A percentile compares a stretch with the other conserved stretches of the same genome.
phyloP scores from a whole-genome alignment of 176 grass and related monocot genomes.

The Sorghum bicolor region DNA sequence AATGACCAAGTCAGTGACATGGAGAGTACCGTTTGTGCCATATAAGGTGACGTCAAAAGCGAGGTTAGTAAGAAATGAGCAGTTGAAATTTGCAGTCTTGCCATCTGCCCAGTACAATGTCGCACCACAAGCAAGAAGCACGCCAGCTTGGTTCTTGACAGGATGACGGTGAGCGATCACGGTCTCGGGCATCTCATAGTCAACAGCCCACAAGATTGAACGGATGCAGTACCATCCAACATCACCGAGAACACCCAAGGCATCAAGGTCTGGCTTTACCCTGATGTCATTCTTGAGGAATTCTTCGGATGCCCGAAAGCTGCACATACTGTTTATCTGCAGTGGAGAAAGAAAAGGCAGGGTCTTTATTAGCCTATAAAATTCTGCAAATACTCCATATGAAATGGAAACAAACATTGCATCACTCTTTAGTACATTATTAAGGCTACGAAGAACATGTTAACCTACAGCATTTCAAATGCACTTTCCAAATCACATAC shows the following conservation, averaged over 20 bases:
- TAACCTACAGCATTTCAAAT: neutral
- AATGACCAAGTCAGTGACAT: slow-evolving; percentile 61
- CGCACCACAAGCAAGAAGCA: slow-evolving; percentile 57
- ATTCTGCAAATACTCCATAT: neutral
- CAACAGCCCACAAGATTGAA: slow-evolving; percentile 61
- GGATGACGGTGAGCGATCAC: slow-evolving; percentile 26
- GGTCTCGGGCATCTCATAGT: slow-evolving; percentile 57
- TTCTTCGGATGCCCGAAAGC: slow-evolving; percentile 41
- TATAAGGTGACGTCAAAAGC: slow-evolving; percentile 55
- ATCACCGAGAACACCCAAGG: slow-evolving; percentile 67
- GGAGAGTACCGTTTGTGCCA: slow-evolving; percentile 62
- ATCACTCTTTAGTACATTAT: slow-evolving; percentile 8
- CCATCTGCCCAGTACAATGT: slow-evolving; percentile 55
- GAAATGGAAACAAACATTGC: neutral
- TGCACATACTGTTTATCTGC: slow-evolving; percentile 60
- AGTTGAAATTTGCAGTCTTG: slow-evolving; percentile 50
- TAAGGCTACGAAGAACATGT: neutral
- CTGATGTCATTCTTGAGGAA: slow-evolving; percentile 84
- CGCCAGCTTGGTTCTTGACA: slow-evolving; percentile 53
- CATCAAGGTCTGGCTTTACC: slow-evolving; percentile 82
- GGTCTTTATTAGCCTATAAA: neutral
- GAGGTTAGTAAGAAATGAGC: slow-evolving; percentile 61
- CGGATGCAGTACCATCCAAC: slow-evolving; percentile 76
- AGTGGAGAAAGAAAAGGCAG: neutral
- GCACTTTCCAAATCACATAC: neutral